Percentiles rank a stretch among this genome's conserved stretches.
These are phyloP conservation scores for Helicosporidium sp. DNA, from an alignment of 139 green algal genomes.

Conservation along the genomic window DNA sequence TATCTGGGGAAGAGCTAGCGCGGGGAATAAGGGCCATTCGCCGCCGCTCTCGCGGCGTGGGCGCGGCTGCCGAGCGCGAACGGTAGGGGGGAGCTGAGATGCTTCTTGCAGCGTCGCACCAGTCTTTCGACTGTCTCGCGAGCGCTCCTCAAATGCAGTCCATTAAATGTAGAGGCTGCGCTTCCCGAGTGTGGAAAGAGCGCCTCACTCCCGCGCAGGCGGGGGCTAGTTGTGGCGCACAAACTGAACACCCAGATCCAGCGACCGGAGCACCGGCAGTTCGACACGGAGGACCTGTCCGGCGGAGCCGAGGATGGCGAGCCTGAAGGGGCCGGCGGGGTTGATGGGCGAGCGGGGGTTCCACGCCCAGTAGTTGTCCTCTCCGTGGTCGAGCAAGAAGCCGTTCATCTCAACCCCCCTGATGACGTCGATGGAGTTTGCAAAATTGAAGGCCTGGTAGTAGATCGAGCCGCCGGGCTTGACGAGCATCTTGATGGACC, in stretches of 20 bases:
- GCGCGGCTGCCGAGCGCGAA: no score
- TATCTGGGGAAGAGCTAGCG: no score
- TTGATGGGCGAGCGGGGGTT: conserved; percentile 1
- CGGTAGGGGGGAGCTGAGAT: no score
- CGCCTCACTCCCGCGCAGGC: no score
- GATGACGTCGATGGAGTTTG: conserved; percentile 11
- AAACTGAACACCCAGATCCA: neutral
- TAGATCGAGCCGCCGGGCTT: conserved; percentile 15
- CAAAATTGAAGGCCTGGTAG: conserved; percentile 19
- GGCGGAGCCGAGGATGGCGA: conserved; percentile 11
- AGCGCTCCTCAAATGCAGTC: no score
- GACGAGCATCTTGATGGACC: conserved; percentile 21
- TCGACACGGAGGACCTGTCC: conserved; percentile 11
- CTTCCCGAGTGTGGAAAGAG: no score
- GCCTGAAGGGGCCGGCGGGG: conserved; percentile 4
- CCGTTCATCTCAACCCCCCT: conserved; percentile 12
- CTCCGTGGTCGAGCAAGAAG: conserved; percentile 4
- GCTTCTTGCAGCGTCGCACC: no score
- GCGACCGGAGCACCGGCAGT: neutral
- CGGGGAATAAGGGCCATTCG: no score
- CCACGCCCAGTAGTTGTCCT: conserved; percentile 6
- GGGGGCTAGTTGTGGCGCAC: no score
- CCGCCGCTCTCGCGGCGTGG: no score
- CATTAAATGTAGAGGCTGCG: no score
- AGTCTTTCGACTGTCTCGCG: no score